Evolutionary conservation across 2,329 filamentous ascomycete species (phyloP).

Genomic region (Lachnellula hyalina): DNA sequence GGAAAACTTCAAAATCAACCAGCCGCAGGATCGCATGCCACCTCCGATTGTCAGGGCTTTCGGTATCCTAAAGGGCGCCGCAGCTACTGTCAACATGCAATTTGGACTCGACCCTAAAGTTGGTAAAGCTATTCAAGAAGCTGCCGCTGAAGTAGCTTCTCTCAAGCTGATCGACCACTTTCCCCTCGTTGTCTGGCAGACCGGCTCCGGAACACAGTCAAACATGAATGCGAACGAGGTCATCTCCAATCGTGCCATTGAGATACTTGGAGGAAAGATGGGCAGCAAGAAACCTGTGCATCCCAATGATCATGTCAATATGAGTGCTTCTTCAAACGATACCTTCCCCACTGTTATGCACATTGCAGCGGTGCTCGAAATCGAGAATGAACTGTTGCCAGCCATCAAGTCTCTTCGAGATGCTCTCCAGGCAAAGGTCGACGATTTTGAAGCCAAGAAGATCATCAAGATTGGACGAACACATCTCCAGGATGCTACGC

Average conservation of each 20-base stretch:
- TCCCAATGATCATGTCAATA: conserved; percentile 99
- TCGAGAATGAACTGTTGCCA: conserved; percentile 80
- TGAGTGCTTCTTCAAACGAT: conserved; percentile 97
- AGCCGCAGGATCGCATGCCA: conserved; percentile 98
- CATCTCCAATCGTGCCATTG: conserved; percentile 98
- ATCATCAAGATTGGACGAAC: conserved; percentile 99
- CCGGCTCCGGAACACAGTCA: conserved; percentile 95
- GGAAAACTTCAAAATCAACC: conserved; percentile 98
- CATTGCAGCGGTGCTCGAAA: conserved; percentile 91
- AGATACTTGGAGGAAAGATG: conserved; percentile 91
- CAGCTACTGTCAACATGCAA: conserved; percentile 91
- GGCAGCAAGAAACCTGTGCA: conserved; percentile 98
- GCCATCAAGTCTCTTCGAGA: conserved; percentile 75
- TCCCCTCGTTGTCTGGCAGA: conserved; percentile 98
- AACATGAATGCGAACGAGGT: conserved; percentile 99
- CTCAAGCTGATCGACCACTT: conserved; percentile 96
- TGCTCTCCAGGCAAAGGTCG: conserved; percentile 81
- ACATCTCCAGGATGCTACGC: conserved; percentile 95
- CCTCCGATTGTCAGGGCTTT: conserved; percentile 88
- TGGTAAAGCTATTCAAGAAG: conserved; percentile 89
- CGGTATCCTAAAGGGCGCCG: conserved; percentile 94
- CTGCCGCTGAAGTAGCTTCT: conserved; percentile 85
- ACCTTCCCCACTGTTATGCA: conserved; percentile 99
- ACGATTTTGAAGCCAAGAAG: conserved; percentile 75
- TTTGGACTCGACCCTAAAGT: conserved; percentile 91